Conservation (phyloP, 2,329 filamentous ascomycete species). For the Chaetomiaceae sp. region DNA sequence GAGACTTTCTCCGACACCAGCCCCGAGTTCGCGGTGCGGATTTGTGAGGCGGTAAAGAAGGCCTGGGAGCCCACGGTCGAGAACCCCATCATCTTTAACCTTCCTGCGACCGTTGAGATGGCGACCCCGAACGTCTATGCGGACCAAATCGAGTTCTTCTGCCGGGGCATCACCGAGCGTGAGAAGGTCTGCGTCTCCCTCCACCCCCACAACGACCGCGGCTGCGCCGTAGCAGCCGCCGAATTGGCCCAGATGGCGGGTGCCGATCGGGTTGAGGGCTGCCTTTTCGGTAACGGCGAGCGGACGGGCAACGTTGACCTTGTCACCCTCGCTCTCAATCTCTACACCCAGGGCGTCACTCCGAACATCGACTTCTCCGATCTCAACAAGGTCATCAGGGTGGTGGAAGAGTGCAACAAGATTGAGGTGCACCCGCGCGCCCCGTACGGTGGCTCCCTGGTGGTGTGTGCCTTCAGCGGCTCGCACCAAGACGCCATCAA, state of each 20-base stretch:
- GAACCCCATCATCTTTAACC: conserved; percentile 89
- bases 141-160: conserved; percentile 96
- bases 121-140: conserved; percentile 92
- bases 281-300: conserved; percentile 91
- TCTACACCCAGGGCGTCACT: conserved; percentile 88
- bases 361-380: conserved; percentile 89
- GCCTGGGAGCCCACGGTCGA: conserved; percentile 81
- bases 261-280: conserved; percentile 89
- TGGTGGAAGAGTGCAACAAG: conserved; percentile 90
- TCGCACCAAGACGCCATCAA: conserved; percentile 96
- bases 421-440: conserved; percentile 86
- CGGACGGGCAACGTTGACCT: conserved; percentile 93
- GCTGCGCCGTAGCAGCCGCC: conserved; percentile 81
- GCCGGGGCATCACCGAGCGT: conserved; percentile 73
- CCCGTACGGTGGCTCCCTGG: conserved; percentile 85
- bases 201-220: conserved; percentile 92
- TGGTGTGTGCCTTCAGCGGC: conserved; percentile 88
- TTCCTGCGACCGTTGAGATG: conserved; percentile 95
- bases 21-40: conserved; percentile 72
- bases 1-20: conserved; percentile 89
- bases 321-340: conserved; percentile 85
- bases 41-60: conserved; percentile 90
- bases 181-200: conserved; percentile 86
- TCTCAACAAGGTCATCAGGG: conserved; percentile 76
- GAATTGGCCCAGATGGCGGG: conserved; percentile 96